A percentile compares a stretch with the other conserved stretches of the same genome.
These are phyloP conservation scores for Antarctomyces pellizariae DNA, from an alignment of 495 filamentous ascomycete genomes.

Conservation along the genomic window DNA sequence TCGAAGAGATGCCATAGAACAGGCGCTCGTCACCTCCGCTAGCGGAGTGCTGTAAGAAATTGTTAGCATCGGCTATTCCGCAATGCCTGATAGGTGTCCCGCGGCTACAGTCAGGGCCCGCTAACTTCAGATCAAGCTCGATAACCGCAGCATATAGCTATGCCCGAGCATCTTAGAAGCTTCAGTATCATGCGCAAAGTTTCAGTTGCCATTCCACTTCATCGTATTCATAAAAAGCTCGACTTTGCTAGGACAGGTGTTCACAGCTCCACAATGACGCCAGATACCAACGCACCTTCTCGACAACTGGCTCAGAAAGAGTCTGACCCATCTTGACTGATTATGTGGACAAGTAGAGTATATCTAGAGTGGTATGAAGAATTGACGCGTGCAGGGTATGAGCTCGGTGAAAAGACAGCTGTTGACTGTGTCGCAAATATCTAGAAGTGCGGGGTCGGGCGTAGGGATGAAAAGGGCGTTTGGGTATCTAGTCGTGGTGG, in stretches of 20 bases:
- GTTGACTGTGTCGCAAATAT: too few species aligned
- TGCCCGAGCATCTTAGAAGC: too few species aligned
- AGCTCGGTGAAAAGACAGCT: too few species aligned
- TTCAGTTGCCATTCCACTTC: too few species aligned
- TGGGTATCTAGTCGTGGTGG: not conserved
- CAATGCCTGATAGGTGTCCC: conserved; percentile 8
- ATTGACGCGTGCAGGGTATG: conserved; percentile 2
- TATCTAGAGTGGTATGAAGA: conserved; percentile 4
- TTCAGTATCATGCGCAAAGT: too few species aligned
- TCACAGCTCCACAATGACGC: conserved; percentile 1
- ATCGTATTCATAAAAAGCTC: conserved; percentile 2
- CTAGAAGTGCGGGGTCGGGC: too few species aligned
- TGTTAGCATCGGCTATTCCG: conserved; percentile 6
- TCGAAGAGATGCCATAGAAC: conserved; percentile 81
- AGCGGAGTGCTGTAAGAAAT: conserved; percentile 47
- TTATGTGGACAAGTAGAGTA: conserved; percentile 1
- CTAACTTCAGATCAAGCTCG: conserved; percentile 10
- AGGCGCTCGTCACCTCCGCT: conserved; percentile 83
- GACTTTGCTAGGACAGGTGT: not conserved
- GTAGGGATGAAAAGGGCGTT: not conserved
- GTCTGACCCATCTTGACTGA: conserved; percentile 74
- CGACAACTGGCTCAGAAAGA: conserved; percentile 92
- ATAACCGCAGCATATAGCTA: not conserved
- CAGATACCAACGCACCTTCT: conserved; percentile 55
- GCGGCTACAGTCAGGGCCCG: conserved; percentile 7